Evolutionary conservation across 495 filamentous ascomycete species (phyloP), one percentile per base, ranked within the genome.

Genomic region (Hapsidospora chrysogenum): DNA sequence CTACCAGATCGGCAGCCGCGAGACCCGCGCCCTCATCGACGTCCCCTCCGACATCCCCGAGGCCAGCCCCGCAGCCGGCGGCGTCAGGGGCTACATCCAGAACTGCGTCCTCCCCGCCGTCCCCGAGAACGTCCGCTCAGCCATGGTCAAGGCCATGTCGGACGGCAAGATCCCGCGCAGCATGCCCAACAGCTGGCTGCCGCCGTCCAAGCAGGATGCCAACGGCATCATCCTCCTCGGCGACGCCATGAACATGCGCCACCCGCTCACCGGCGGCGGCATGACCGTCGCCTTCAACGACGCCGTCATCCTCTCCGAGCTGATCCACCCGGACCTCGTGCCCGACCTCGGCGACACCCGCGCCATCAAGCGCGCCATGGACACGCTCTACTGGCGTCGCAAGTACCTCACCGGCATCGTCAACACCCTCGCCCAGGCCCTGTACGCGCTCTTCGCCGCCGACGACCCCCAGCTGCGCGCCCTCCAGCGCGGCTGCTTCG

Each of bases 251-350:
- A 95, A 95, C 58, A 95, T 95, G 86, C 80, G 86, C 3, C 86
- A 95, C 59, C 86, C 86, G 0, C 61, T 95, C 9, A 95, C 86
- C 0, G 86, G 86, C 35, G 86, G 86, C 44, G 86, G 86, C 42
- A 95, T 95, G 86, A 94, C 86, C 0, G 86, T 95, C 0, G 86
- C 82, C 3, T 74, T 95, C 48, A 85, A 82, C 48, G 86, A 95
- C 53, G 86, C 77, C 1, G 68, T 84, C 6, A 53, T 86, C 0
- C 62, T 95, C n/a, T 57, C 71, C 9, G 64, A 75, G 1, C 54
- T 93, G 18, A 68, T 94, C 1, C 64, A 64, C 35, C 83, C 80
- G 0, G 54, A 68, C 30, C 47, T 52, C 0, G 63, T 92, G 3
- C 80, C 83, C 2, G 57, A 64, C 41, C 60, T 97, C n/a, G 67